These are phyloP conservation scores for Oryza glumipatula DNA, from an alignment of 176 grass and related monocot genomes.

Conservation along the genomic window DNA sequence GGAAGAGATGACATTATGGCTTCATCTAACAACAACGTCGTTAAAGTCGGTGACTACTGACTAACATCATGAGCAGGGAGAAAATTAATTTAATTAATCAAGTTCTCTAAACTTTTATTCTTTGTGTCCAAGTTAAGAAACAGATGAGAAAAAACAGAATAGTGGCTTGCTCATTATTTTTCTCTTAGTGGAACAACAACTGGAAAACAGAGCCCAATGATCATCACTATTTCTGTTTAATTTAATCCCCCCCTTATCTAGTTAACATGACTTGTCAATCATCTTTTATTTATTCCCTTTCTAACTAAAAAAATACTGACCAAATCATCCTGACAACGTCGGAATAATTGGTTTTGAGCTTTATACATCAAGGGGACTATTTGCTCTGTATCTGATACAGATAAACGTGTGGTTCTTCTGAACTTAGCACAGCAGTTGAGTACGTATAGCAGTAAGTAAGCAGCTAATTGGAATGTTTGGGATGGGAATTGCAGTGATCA, in stretches of 20 bases:
- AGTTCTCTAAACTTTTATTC: conserved; percentile 15
- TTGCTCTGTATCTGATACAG: background rate
- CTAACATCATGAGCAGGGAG: conserved; percentile 27
- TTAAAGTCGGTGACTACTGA: conserved; percentile 6
- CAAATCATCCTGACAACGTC: background rate
- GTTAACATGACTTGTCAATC: background rate
- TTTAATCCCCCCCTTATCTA: background rate
- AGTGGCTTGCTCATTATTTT: conserved; percentile 3
- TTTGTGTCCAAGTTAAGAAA: conserved; percentile 42
- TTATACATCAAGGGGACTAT: background rate
- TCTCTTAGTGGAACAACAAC: background rate
- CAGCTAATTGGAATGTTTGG: background rate
- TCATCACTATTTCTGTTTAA: background rate
- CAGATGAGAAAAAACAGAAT: background rate
- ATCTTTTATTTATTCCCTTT: background rate
- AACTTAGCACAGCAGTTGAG: background rate
- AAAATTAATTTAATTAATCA: background rate
- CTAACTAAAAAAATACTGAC: background rate
- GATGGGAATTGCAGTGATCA: background rate
- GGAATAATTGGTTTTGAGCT: background rate
- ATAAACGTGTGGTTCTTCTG: background rate
- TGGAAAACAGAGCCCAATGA: background rate
- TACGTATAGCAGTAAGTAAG: background rate
- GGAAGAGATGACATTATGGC: background rate
- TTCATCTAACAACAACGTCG: background rate